phyloP scores from a whole-genome alignment of 2,329 filamentous ascomycete genomes.

The Blumeria hordei region DNA sequence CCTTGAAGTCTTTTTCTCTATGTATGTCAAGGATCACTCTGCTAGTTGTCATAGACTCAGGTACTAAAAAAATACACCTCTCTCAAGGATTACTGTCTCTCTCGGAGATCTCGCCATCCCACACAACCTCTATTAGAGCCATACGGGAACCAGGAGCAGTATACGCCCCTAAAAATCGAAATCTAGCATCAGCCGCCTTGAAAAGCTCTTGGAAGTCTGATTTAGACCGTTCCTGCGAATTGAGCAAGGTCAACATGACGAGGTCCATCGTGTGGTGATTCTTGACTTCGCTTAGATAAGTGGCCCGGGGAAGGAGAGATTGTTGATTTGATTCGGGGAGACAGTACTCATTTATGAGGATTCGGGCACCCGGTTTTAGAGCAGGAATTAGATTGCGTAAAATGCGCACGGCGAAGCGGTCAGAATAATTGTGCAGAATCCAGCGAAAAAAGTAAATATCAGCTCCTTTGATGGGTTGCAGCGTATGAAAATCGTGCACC shows the following conservation, averaged over 20 bases:
- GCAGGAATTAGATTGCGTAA: conserved; percentile 26
- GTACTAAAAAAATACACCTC: too few relatives aligned
- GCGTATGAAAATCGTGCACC: conserved; percentile 31
- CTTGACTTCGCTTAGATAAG: conserved; percentile 17
- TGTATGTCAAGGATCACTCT: too few relatives aligned
- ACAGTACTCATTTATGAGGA: conserved; percentile 21
- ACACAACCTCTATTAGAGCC: conserved; percentile 25
- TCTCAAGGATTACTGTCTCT: too few relatives aligned
- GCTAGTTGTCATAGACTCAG: too few relatives aligned
- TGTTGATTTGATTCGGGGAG: conserved; percentile 19
- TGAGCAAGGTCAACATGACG: conserved; percentile 26
- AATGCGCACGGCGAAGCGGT: conserved; percentile 25
- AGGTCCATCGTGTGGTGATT: conserved; percentile 25
- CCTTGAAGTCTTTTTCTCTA: too few relatives aligned
- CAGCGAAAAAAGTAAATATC: conserved; percentile 34
- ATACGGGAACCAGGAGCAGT: conserved; percentile 21
- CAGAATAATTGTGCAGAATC: conserved; percentile 38
- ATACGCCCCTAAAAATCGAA: conserved; percentile 21
- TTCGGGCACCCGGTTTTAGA: conserved; percentile 26
- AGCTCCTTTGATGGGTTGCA: conserved; percentile 27
- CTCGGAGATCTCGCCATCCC: conserved; percentile 15
- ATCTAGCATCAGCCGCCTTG: conserved; percentile 18
- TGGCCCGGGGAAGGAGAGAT: conserved; percentile 14
- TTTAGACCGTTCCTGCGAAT: conserved; percentile 25
- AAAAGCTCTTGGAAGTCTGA: conserved; percentile 24